Percentiles rank a stretch among this genome's conserved stretches.
phyloP scores from a whole-genome alignment of 192 early-diverging fungal species.

The Phycomyces blakesleeanus region DNA sequence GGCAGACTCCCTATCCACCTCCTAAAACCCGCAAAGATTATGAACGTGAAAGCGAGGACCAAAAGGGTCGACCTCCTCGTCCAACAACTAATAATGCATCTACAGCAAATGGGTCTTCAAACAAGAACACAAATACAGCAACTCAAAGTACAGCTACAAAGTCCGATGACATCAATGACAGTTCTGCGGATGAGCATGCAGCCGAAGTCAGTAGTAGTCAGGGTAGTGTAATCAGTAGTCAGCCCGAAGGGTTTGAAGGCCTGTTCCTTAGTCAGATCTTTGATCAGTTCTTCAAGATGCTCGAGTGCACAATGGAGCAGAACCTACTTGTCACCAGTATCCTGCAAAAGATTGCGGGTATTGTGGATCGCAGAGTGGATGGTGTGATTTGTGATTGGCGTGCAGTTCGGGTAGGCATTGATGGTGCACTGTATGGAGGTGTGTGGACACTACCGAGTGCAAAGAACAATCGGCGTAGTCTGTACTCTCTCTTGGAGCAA shows the following conservation, averaged over 20 bases:
- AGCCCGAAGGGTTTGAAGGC: constrained; percentile 45
- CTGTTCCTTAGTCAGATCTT: constrained; percentile 47
- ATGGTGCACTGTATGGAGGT: constrained; percentile 30
- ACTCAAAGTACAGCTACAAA: neutral
- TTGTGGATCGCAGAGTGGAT: constrained; percentile 43
- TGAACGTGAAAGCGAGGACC: constrained; percentile 29
- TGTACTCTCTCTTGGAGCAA: constrained; percentile 35
- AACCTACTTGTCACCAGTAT: constrained; percentile 58
- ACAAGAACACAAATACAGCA: neutral
- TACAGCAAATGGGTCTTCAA: constrained; percentile 19
- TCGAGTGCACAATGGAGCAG: constrained; percentile 53
- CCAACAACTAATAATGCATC: too few species aligned
- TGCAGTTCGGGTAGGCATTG: constrained; percentile 29
- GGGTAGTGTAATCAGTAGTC: constrained; percentile 8
- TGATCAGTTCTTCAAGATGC: constrained; percentile 36
- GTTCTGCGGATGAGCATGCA: too few species aligned
- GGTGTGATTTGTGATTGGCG: constrained; percentile 37
- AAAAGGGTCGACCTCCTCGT: constrained; percentile 21
- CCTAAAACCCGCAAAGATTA: constrained; percentile 21
- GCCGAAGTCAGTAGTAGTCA: constrained; percentile 3
- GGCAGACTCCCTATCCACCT: constrained; percentile 36
- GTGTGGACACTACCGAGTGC: constrained; percentile 25
- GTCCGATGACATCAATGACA: constrained; percentile 4
- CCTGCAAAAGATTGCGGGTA: constrained; percentile 43
- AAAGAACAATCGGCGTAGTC: constrained; percentile 22